Evolutionary conservation across 768 basidiomycete genomes (phyloP), one percentile per base, ranked within the genome.

Genomic region (Pholiota conissans): DNA sequence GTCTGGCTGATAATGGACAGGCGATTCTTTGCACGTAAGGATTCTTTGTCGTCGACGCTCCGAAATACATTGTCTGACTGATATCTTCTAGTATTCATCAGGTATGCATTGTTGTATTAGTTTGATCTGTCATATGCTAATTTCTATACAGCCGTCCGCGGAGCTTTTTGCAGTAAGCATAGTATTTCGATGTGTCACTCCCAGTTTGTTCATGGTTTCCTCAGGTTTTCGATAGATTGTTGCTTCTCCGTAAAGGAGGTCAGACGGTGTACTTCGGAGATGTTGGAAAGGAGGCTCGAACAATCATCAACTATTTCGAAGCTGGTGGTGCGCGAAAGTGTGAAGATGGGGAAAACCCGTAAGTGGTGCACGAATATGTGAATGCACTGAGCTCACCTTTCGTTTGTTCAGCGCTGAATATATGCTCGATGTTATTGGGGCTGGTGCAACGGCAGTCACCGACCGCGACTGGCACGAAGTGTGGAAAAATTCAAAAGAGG

Each of bases 11-110:
- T 58, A 84, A 82, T 59, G 93, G 93, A 1, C 93, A 93, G 67
- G 89, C 91, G 29, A 93, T 95, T 62, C 75, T 95, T 18, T 95
- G 93, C 86, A 95, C 91, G 78, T 86, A 64, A 50, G 85, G 74
- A 24, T 26, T 18, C 29, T 34, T 16, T 22, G 16, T 18, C 26
- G 39, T 40, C 3, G 11, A 3, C 52, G 20, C 10, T 8, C 14
- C 48, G n/a, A n/a, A n/a, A n/a, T 27, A 13, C n/a, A 10, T 20
- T 9, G 8, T 42, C 3, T 37, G 18, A 2, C 46, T 49, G 48
- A 18, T 35, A 37, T n/a, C 18, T 5, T 52, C 2, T 53, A 80
- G 80, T 5, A 80, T 82, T 46, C 80, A 81, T 59, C 80, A 75
- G 68, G 73, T 71, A 61, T 56, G 49, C 32, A 8, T 10, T 29